Evolutionary conservation across 257 asterid species (phyloP), one percentile per base, ranked within the genome.

Genomic region (Paulownia fortunei): DNA sequence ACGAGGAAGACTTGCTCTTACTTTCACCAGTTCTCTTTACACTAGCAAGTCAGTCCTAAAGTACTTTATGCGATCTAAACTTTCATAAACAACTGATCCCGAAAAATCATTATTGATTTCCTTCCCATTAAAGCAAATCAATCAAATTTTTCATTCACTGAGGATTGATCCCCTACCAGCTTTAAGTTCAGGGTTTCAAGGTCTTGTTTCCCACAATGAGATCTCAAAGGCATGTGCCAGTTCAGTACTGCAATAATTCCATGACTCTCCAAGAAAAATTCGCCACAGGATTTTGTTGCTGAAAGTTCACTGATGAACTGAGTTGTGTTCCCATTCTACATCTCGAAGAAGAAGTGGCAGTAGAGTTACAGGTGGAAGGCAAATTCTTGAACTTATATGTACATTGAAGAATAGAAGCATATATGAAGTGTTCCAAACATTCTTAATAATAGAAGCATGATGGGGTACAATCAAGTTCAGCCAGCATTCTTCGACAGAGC

Each of bases 401-500:
- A 51, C 6, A 69, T 27, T 2, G 2, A 46, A 49, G 44, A 46
- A 42, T 16, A 16, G 16, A 6, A 46, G 21, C 62, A 44, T 24
- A 27, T 47, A 46, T 15, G 23, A 10, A 70, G 13, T 34, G 6
- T 32, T 23, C 34, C 47, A n/a, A 52, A 70, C 49, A n/a, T 49
- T 49, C 10, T 16, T 34, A 71, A 54, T 19, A 37, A 16, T 30
- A 23, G 54, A 49, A 65, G 68, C 74, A 10, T 5, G 30, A 39
- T 2, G 8, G 24, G 21, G 21, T 52, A 34, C 27, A 78, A 59
- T 69, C 76, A 19, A 13, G 72, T 18, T 37, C 42, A n/a, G 30
- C 70, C 42, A 67, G 49, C 73, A 54, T 24, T 24, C 58, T 66
- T 76, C 5, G 62, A 71, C 2, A 54, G 11, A 55, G 42, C 41